Percentiles rank a stretch among this genome's conserved stretches.
These are phyloP conservation scores for Verticillium dahliae DNA, from an alignment of 2,329 filamentous ascomycete species.

Conservation along the genomic window DNA sequence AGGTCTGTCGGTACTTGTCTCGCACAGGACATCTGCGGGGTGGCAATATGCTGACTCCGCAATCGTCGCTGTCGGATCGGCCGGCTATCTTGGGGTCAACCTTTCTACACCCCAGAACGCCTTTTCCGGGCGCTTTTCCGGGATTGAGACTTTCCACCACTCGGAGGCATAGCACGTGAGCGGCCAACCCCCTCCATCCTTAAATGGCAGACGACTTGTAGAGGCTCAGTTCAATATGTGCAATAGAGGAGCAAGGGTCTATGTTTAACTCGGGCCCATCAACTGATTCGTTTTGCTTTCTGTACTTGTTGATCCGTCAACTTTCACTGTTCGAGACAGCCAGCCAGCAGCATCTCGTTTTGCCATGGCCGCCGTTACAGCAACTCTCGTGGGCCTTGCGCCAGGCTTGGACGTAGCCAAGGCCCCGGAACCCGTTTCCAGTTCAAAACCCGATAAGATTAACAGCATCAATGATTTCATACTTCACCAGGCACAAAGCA, in stretches of 20 bases:
- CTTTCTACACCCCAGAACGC: neutral
- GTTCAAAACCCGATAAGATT: constrained; percentile 6
- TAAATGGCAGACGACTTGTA: neutral
- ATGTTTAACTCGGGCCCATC: neutral
- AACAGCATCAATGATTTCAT: constrained; percentile 16
- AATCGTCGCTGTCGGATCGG: neutral
- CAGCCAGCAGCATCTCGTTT: neutral
- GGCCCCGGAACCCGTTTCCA: neutral
- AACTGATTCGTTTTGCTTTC: neutral
- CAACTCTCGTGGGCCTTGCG: constrained; percentile 1
- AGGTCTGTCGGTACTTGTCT: neutral
- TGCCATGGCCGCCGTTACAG: constrained; percentile 8
- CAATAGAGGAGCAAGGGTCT: neutral
- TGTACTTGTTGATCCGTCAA: neutral
- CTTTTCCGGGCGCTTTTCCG: neutral
- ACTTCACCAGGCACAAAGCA: constrained; percentile 11
- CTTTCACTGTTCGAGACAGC: neutral
- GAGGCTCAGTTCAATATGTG: neutral
- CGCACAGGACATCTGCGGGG: neutral
- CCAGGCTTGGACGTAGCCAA: constrained; percentile 3
- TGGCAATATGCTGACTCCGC: neutral
- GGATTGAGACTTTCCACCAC: neutral
- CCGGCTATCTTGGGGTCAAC: neutral
- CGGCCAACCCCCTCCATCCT: neutral
- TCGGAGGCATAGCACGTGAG: neutral